Evolutionary conservation across 1,139 yeast genomes (phyloP), one percentile per base, ranked within the genome.

Genomic region (Scheffersomyces titani): DNA sequence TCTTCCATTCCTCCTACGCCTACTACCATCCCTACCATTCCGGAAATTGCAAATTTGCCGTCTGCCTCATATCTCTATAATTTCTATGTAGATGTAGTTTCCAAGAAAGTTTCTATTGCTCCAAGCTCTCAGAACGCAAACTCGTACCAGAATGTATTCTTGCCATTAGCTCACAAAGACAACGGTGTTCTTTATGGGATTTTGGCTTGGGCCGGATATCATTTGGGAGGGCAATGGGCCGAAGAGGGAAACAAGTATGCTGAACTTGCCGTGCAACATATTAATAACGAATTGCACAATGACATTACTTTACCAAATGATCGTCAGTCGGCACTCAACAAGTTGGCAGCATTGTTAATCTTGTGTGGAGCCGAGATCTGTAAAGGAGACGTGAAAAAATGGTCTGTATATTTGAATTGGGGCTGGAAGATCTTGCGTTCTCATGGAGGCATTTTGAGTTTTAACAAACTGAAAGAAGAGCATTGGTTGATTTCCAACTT

Each of bases 401-500:
- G 94, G 94, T 79, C 87, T 1, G 76, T 81, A 9, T 84, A 86
- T 63, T 72, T 89, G 58, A 78, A 78, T 50, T 82, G 86, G 80
- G 90, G 90, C 1, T 86, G 89, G 56, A 81, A 81, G 55, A 73
- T 88, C 18, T 78, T 89, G 36, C 73, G 76, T 54, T 69, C 75
- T 49, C 80, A 84, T 61, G 92, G 92, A 16, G 92, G 92, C 0
- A 73, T 86, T 50, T 81, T 84, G 61, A 81, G 81, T 57, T 78
- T 78, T 58, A 77, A 79, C 61, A 76, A 76, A 52, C 84, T 84
- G 67, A 85, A 83, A 61, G 86, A 83, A 58, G 85, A 85, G 59
- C 86, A 87, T 59, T 90, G 94, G 90, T 76, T 90, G 55, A 85
- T 89, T 24, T 84, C 92, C n/a, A 89, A 88, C 69, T 90, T 88